Base-by-base conservation (phyloP, 2,329 filamentous ascomycete genomes). In the Nothophaeocryptopus gaeumannii region DNA sequence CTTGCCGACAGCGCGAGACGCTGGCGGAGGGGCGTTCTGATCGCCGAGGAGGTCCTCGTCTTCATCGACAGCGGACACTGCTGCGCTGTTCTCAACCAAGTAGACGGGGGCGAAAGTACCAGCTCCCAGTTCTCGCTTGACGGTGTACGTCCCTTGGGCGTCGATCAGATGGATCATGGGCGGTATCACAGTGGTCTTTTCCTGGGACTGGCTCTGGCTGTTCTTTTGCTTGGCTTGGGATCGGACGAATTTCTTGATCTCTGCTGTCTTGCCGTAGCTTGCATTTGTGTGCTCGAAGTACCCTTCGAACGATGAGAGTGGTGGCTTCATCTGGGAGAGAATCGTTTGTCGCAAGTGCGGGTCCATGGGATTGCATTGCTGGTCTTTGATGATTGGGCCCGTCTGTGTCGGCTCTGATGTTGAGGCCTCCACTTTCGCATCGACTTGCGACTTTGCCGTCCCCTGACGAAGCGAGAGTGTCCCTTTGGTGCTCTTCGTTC, bases 101-200 rank as follows among this genome's bases (percentile, higher is more conserved):
- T 96, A 99, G 2, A 99, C 93, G 0, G 93, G 92, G 0, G 92
- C 93, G 70, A 95, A 99, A 1, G 93, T 93, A 8, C 93, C 93
- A 26, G 90, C 88, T 1, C 93, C 93, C 10, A 99, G 82, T 67
- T 97, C 90, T 42, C 85, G 83, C 64, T 86, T 89, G 49, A 97
- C 72, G 1, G 82, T 85, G 69, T 96, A 99, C 36, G 78, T 80
- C 34, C 83, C 77, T 15, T 79, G 72, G 2, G 81, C 77, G 34
- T 82, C 82, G 0, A 81, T 77, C 53, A 96, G 88, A 36, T 81
- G 75, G 15, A 97, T 76, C 3, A 80, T 74, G 0, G 88, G 83
- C 0, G 83, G 78, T 37, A 80, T 73, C 1, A 78, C 71, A 2
- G 83, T 69, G 20, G 81, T 80, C 8, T 77, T 53, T 10, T 53